A percentile compares a stretch with the other conserved stretches of the same genome.
Evolutionary conservation across 2,329 filamentous ascomycete species (phyloP).

Genomic region (Colletotrichum sp.): DNA sequence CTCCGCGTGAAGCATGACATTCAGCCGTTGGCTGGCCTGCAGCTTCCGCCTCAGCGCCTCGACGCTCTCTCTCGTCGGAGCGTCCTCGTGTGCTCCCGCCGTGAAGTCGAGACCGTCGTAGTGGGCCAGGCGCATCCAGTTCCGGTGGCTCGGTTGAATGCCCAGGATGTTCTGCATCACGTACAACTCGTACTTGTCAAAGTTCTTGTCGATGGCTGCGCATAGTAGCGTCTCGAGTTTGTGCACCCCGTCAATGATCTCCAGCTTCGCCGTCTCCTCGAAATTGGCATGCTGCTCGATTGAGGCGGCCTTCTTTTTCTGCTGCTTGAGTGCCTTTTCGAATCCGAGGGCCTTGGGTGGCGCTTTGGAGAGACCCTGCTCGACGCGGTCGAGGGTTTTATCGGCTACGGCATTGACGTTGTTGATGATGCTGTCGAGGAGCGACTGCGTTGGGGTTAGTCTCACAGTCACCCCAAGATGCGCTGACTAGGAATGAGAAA

Average conservation of each 20-base stretch:
- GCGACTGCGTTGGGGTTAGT: conserved; percentile 59
- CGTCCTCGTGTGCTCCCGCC: conserved; percentile 11
- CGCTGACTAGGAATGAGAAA: conserved; percentile 4
- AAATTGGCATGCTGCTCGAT: conserved; percentile 39
- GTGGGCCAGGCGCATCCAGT: conserved; percentile 83
- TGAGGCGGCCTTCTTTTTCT: conserved; percentile 29
- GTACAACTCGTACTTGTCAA: conserved; percentile 89
- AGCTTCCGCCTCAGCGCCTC: conserved; percentile 74
- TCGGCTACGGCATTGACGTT: conserved; percentile 93
- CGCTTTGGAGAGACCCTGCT: conserved; percentile 77
- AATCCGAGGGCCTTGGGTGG: conserved; percentile 85
- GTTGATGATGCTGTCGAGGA: conserved; percentile 98
- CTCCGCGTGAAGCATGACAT: conserved; percentile 72
- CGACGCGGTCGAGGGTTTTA: conserved; percentile 85
- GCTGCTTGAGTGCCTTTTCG: conserved; percentile 33
- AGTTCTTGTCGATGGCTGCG: conserved; percentile 81
- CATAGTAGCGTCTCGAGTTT: conserved; percentile 83
- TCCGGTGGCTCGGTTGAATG: conserved; percentile 69
- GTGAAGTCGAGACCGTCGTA: conserved; percentile 72
- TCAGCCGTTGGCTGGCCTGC: conserved; percentile 78
- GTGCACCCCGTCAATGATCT: conserved; percentile 89
- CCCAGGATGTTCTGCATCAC: conserved; percentile 84
- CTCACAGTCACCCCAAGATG: not conserved
- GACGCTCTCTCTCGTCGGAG: conserved; percentile 67
- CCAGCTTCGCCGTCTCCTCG: conserved; percentile 52